These are phyloP conservation scores for Chlorella variabilis DNA, from an alignment of 163 green algal genomes.

Conservation along the genomic window DNA sequence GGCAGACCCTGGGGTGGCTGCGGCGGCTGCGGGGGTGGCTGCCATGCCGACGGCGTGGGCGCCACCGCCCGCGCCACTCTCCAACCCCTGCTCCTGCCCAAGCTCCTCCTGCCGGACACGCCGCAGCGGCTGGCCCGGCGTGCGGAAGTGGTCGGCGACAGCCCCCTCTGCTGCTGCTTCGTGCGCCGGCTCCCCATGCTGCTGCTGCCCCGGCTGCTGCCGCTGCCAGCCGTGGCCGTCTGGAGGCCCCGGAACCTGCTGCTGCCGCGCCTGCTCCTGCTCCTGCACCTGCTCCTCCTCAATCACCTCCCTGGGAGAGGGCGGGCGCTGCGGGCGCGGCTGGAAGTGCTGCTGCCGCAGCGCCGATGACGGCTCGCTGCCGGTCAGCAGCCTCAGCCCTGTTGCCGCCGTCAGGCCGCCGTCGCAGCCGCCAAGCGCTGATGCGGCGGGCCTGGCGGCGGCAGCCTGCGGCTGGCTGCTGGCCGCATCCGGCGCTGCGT, in stretches of 20 bases:
- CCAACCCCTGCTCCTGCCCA: not conserved
- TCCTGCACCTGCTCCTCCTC: conserved; percentile 11
- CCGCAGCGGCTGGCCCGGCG: conserved; percentile 12
- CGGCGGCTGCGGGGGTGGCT: not conserved
- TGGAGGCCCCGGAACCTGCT: too few relatives aligned
- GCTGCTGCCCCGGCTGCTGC: conserved; percentile 1
- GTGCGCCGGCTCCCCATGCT: not conserved
- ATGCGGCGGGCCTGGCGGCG: too few relatives aligned
- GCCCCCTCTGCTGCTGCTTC: not conserved
- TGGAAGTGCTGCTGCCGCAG: not conserved
- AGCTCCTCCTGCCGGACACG: not conserved
- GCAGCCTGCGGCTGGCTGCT: conserved; percentile 9
- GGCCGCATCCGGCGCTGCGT: not conserved
- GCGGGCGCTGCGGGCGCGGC: not conserved
- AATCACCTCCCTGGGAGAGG: not conserved
- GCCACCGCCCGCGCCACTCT: too few relatives aligned
- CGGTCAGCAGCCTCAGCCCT: not conserved
- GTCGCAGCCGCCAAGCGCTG: too few relatives aligned
- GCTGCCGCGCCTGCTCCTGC: not conserved
- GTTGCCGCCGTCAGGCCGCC: too few relatives aligned
- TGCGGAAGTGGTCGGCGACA: conserved; percentile 5
- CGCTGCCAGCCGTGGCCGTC: not conserved
- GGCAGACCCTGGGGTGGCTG: not conserved
- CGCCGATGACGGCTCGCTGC: not conserved
- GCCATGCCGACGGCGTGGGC: too few relatives aligned